Evolutionary conservation across 2,329 filamentous ascomycete species (phyloP).

Genomic region (Parastagonospora avenae): DNA sequence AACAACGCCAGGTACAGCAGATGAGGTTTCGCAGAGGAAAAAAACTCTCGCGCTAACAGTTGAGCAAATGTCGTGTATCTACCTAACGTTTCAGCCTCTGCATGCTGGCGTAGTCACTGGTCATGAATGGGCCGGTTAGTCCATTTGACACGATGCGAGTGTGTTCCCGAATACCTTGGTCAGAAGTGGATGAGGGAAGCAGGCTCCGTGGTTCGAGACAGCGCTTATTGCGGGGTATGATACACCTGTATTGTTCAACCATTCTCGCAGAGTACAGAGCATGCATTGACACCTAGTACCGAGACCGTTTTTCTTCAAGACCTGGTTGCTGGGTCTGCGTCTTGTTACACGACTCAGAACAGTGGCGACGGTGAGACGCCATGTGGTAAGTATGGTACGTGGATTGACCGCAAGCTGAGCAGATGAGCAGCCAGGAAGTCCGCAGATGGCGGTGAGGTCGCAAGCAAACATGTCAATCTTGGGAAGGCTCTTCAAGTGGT

Average conservation of each 20-base stretch:
- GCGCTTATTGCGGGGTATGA: conserved; percentile 6
- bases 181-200: no score
- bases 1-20: conserved; percentile 23
- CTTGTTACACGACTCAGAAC: conserved; percentile 32
- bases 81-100: conserved; percentile 27
- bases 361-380: conserved; percentile 25
- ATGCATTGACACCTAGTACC: conserved; percentile 41
- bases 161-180: no score
- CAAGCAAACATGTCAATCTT: background rate
- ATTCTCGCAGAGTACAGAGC: conserved; percentile 23
- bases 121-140: background rate
- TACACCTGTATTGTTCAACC: conserved; percentile 1
- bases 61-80: conserved; percentile 23
- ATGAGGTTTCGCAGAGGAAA: conserved; percentile 9
- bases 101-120: conserved; percentile 16
- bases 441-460: background rate
- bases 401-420: conserved; percentile 12
- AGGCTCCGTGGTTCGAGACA: background rate
- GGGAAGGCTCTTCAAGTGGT: background rate
- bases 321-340: conserved; percentile 41
- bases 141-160: background rate
- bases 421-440: conserved; percentile 3
- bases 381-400: conserved; percentile 24
- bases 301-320: conserved; percentile 33
- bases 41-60: conserved; percentile 14